A percentile compares a stretch with the other conserved stretches of the same genome.
Conservation (phyloP, 1,139 yeast species). For the Suhomyces bribrorum region DNA sequence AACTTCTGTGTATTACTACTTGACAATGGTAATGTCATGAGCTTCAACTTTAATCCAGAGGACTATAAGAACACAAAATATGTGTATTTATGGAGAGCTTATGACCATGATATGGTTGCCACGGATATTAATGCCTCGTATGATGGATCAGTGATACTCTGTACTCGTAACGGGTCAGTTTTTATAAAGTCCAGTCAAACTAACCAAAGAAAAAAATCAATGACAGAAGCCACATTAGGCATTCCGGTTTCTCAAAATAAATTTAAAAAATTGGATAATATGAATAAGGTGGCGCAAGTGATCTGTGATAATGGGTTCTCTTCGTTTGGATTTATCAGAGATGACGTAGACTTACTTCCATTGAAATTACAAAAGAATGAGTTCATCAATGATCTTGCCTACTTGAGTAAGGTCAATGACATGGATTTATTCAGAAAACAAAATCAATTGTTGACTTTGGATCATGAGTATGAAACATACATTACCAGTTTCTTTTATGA, state of each 20-base stretch:
- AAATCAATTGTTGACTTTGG: constrained; percentile 30
- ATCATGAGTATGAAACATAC: constrained; percentile 25
- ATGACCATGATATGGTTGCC: constrained; percentile 49
- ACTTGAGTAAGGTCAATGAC: constrained; percentile 47
- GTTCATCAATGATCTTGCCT: constrained; percentile 49
- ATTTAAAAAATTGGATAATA: constrained; percentile 53
- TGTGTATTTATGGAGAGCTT: constrained; percentile 53
- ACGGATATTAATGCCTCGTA: constrained; percentile 66
- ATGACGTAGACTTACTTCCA: constrained; percentile 60
- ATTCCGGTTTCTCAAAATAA: constrained; percentile 40
- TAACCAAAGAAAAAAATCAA: constrained; percentile 34
- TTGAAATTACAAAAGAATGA: constrained; percentile 46
- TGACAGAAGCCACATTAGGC: constrained; percentile 30
- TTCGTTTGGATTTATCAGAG: constrained; percentile 69
- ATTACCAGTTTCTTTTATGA: constrained; percentile 27
- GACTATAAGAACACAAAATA: constrained; percentile 40
- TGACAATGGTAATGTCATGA: constrained; percentile 53
- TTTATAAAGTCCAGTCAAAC: constrained; percentile 36
- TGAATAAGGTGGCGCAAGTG: constrained; percentile 60
- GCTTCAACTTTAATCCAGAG: constrained; percentile 31
- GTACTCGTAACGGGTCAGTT: constrained; percentile 69
- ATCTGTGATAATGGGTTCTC: constrained; percentile 66
- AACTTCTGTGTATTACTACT: constrained; percentile 45
- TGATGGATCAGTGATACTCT: constrained; percentile 69
- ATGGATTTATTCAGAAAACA: constrained; percentile 28